phyloP scores from a whole-genome alignment of 1,139 yeast genomes.

The Kluyveromyces sp. region DNA sequence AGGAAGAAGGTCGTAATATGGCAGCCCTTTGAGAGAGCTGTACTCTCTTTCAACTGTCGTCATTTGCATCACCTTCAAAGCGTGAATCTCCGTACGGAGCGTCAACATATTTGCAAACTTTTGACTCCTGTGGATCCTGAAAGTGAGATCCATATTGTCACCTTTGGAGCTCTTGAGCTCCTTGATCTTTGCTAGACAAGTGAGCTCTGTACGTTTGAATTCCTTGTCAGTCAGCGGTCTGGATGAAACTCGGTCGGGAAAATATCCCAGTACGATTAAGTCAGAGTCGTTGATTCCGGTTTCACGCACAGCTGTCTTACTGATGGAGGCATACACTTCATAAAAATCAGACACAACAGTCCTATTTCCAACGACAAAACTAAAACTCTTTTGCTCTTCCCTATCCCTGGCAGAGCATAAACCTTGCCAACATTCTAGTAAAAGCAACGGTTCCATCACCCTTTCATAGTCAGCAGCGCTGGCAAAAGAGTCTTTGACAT shows the following conservation, averaged over 20 bases:
- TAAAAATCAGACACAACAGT: constrained; percentile 80
- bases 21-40: constrained; percentile 72
- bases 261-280: constrained; percentile 57
- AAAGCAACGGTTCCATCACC: constrained; percentile 68
- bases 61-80: constrained; percentile 75
- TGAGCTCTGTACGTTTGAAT: constrained; percentile 26
- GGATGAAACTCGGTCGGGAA: constrained; percentile 30
- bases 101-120: constrained; percentile 43
- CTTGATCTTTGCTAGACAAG: constrained; percentile 72
- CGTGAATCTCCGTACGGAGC: constrained; percentile 58
- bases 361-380: constrained; percentile 66
- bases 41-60: constrained; percentile 90
- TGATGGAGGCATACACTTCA: constrained; percentile 77
- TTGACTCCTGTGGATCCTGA: constrained; percentile 50
- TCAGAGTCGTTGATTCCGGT: constrained; percentile 67
- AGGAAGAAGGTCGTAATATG: constrained; percentile 65
- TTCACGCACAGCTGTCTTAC: constrained; percentile 45
- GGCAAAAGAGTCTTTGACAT: constrained; percentile 40
- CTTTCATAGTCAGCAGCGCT: constrained; percentile 58
- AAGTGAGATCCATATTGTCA: constrained; percentile 64
- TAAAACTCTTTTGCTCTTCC: constrained; percentile 57
- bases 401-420: constrained; percentile 67
- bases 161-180: constrained; percentile 60
- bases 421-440: constrained; percentile 93
- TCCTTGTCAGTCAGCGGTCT: constrained; percentile 22